Percentiles rank a stretch among this genome's conserved stretches.
Evolutionary conservation across 83 land plant species (phyloP).

Genomic region (Picea abies): DNA sequence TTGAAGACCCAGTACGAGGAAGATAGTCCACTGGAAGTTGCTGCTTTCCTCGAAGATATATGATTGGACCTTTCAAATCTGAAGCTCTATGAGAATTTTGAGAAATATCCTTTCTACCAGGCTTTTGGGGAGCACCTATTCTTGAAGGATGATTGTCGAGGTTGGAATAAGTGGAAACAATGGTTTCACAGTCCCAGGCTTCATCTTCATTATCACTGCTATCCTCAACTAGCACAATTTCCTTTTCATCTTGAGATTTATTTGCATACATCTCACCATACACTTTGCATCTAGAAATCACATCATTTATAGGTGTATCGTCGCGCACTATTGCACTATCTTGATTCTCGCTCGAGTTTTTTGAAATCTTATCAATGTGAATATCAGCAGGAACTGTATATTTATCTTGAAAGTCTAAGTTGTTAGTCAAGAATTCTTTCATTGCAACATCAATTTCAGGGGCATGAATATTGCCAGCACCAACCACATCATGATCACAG

Average conservation of each 20-base stretch:
- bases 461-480: conserved; percentile 56
- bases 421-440: conserved; percentile 45
- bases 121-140: conserved; percentile 61
- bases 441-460: conserved; percentile 59
- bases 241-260: conserved; percentile 41
- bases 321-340: too few relatives aligned
- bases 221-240: conserved; percentile 46
- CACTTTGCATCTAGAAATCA: conserved; percentile 40
- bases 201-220: conserved; percentile 81
- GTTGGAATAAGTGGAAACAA: conserved; percentile 86
- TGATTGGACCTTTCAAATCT: conserved; percentile 30
- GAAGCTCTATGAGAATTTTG: conserved; percentile 33
- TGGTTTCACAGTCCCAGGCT: conserved; percentile 93
- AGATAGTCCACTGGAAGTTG: conserved; percentile 76
- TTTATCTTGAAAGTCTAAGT: conserved; percentile 40
- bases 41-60: conserved; percentile 76
- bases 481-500: conserved; percentile 37
- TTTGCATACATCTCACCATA: conserved; percentile 61
- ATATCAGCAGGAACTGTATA: conserved; percentile 58
- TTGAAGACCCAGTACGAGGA: conserved; percentile 27
- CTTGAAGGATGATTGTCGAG: conserved; percentile 94
- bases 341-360: background rate
- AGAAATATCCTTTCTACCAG: conserved; percentile 41
- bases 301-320: conserved; percentile 9
- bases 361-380: background rate